Evolutionary conservation across 495 filamentous ascomycete genomes (phyloP).

Genomic region (Podospora australis): DNA sequence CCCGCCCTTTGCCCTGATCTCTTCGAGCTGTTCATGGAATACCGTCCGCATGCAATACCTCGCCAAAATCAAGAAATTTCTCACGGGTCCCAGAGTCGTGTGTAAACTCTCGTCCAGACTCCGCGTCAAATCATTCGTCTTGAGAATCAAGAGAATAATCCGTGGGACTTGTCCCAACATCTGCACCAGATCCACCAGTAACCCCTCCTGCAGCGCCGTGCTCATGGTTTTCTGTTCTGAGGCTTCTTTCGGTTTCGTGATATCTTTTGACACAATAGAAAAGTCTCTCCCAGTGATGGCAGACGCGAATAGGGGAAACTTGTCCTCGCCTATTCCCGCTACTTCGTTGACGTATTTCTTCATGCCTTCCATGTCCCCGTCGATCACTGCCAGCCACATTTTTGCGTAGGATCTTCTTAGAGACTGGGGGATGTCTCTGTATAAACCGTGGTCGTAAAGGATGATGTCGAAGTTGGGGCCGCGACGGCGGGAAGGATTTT

Average conservation of each 20-base stretch:
- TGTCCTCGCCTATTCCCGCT: conserved; percentile 80
- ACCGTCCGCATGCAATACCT: conserved; percentile 86
- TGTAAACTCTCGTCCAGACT: conserved; percentile 92
- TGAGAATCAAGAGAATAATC: conserved; percentile 90
- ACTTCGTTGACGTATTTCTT: conserved; percentile 82
- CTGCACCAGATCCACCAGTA: conserved; percentile 81
- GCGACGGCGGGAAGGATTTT: conserved; percentile 41
- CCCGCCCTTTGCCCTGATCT: conserved; percentile 44
- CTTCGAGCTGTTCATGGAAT: conserved; percentile 78
- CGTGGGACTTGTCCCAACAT: conserved; percentile 83
- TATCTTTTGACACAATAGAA: conserved; percentile 59
- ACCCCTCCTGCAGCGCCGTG: conserved; percentile 74
- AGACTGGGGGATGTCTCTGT: conserved; percentile 78
- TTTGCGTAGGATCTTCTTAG: conserved; percentile 88
- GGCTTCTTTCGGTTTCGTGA: conserved; percentile 52
- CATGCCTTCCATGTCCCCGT: conserved; percentile 77
- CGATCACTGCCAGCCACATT: conserved; percentile 93
- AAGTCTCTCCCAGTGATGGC: conserved; percentile 96
- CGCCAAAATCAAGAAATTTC: conserved; percentile 89
- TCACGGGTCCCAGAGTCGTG: conserved; percentile 77
- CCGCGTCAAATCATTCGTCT: conserved; percentile 95
- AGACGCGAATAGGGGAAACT: conserved; percentile 92
- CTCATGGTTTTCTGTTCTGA: conserved; percentile 79
- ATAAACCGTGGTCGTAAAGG: conserved; percentile 96
- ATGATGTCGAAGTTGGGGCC: conserved; percentile 91